Evolutionary conservation across 176 grass and related monocot species (phyloP), one percentile per base, ranked within the genome.

Genomic region (Carex littledalei): DNA sequence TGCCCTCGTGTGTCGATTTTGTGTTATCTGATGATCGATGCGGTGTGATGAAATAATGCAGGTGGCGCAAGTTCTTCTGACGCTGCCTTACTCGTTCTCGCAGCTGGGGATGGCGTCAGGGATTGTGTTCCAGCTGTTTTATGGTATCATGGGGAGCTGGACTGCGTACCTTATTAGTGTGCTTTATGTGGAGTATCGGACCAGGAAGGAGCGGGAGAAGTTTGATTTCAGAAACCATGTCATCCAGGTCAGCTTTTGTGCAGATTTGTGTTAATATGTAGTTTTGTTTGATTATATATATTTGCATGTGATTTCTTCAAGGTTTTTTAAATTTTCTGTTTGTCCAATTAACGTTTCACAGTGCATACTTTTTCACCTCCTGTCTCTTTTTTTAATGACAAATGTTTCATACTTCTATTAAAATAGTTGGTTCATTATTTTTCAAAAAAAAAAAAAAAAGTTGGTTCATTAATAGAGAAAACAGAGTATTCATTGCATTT

Each of bases 21-120:
- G 41, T 18, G 31, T 81, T 7, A 34, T 55, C 11, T 87, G 16
- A 64, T 86, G 85, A 39, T 39, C 37, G 5, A 72, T 47, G 11
- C 6, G 21, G 35, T 16, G 18, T 31, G 16, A 52, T 29, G 16
- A 62, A 57, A 17, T 21, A 9, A 31, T 82, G 73, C 59, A 90
- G 91, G 96, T 99, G 81, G 96, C 96, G 47, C 96, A 99, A 91
- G 96, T 99, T 85, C 93, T 99, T 50, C 91, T 99, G 86, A 99
- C 96, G 66, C 85, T 99, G 87, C 96, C 96, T 12, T 99, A 99
- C 88, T 99, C 96, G 1, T 99, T 99, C 88, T 95, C 96, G 57
- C 96, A 99, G 86, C 88, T 99, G 1, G 96, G 96, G 1, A 95
- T 99, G 96, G 86, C 56, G 45, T 95, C 93, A 0, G 96, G 96